Percentiles rank a stretch among this genome's conserved stretches.
These are phyloP conservation scores for Lentinula edodes DNA, from an alignment of 768 basidiomycete genomes.

Conservation along the genomic window DNA sequence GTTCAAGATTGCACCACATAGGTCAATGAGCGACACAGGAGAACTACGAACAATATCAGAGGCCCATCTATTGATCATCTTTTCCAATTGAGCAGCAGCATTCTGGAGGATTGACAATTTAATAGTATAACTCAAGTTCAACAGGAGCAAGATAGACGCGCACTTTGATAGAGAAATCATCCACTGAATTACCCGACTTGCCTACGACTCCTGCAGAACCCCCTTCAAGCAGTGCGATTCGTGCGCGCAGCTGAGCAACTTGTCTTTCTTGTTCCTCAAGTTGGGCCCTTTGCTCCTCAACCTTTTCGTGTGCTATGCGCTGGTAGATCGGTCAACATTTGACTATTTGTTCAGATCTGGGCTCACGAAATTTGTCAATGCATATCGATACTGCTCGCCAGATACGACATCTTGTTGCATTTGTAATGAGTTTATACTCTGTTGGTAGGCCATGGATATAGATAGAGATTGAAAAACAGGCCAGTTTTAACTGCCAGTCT, in stretches of 20 bases:
- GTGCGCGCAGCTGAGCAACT: constrained; percentile 64
- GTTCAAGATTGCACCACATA: constrained; percentile 53
- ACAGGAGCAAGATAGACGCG: constrained; percentile 11
- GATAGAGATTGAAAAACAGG: too few relatives aligned
- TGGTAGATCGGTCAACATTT: constrained; percentile 18
- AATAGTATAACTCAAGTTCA: constrained; percentile 2
- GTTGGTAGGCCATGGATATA: neutral
- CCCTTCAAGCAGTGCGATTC: constrained; percentile 74
- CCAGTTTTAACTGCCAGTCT: too few relatives aligned
- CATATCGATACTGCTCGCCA: constrained; percentile 75
- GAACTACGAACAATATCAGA: constrained; percentile 63
- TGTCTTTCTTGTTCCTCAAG: constrained; percentile 82
- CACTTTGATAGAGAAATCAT: constrained; percentile 87
- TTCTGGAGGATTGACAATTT: constrained; percentile 41
- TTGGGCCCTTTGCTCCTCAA: constrained; percentile 74
- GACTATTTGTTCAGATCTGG: neutral
- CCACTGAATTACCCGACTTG: constrained; percentile 61
- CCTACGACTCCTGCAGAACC: constrained; percentile 23
- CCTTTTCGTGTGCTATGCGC: constrained; percentile 87
- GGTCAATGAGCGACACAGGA: constrained; percentile 42
- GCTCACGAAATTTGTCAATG: constrained; percentile 75
- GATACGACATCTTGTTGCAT: constrained; percentile 12
- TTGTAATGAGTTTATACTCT: neutral
- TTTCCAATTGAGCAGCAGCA: constrained; percentile 75
- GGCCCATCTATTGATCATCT: constrained; percentile 84